A percentile compares a stretch with the other conserved stretches of the same genome.
These are phyloP conservation scores for Hamamelis virginiana DNA, from an alignment of 164 flowering plant genomes.

Conservation along the genomic window DNA sequence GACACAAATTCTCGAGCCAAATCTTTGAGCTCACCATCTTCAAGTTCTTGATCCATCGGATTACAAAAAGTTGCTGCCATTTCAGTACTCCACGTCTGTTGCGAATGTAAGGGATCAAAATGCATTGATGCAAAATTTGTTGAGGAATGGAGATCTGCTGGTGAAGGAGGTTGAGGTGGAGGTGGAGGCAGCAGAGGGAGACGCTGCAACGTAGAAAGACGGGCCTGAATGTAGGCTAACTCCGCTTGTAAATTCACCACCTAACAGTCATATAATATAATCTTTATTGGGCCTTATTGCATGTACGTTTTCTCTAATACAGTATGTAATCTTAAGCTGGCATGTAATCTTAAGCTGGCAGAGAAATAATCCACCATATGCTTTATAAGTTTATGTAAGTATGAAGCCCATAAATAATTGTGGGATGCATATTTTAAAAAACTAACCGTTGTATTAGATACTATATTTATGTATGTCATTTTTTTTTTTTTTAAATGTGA, in stretches of 20 bases:
- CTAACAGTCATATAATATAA: slow-evolving; percentile 24
- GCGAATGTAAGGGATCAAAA: slow-evolving; percentile 19
- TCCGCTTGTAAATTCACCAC: slow-evolving; percentile 67
- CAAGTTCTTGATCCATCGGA: slow-evolving; percentile 22
- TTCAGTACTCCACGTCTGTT: slow-evolving; percentile 23
- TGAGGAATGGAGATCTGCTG: slow-evolving; percentile 13
- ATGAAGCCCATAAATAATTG: too few species aligned
- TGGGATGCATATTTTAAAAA: too few species aligned
- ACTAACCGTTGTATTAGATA: too few species aligned
- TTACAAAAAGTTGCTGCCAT: slow-evolving; percentile 6
- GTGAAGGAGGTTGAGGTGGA: slow-evolving; percentile 10
- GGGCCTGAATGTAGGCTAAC: slow-evolving; percentile 48
- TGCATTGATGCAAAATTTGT: slow-evolving; percentile 5
- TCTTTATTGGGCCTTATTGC: background rate
- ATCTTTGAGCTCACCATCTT: slow-evolving; percentile 40
- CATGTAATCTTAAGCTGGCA: too few species aligned
- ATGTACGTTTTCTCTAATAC: background rate
- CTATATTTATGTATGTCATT: too few species aligned
- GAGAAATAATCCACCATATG: too few species aligned
- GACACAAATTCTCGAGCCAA: slow-evolving; percentile 45
- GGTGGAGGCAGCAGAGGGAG: slow-evolving; percentile 15
- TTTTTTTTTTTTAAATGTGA: too few species aligned
- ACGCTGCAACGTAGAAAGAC: slow-evolving; percentile 39
- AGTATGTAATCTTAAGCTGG: too few species aligned
- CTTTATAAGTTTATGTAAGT: too few species aligned